Conservation (phyloP, 2,329 filamentous ascomycete genomes). For the Dothistroma pini region DNA sequence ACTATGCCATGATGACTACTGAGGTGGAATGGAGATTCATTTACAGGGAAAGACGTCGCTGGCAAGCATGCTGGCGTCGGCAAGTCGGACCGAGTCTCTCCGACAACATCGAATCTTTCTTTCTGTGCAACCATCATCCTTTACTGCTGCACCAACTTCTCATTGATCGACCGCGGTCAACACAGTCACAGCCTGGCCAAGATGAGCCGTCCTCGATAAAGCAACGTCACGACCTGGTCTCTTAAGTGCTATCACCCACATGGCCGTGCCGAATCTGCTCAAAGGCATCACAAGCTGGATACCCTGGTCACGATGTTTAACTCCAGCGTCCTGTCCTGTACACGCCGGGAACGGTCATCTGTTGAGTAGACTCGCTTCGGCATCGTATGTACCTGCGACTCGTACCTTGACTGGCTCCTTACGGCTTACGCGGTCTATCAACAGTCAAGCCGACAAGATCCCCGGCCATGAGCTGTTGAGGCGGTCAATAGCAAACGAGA, state of each 20-base stretch:
- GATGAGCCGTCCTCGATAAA: too few relatives aligned
- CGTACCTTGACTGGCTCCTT: background rate
- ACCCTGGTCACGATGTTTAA: background rate
- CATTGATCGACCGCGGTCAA: too few relatives aligned
- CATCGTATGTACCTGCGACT: background rate
- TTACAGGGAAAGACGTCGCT: too few relatives aligned
- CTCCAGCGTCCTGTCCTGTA: background rate
- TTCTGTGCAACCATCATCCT: too few relatives aligned
- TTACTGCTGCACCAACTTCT: too few relatives aligned
- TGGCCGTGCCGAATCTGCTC: background rate
- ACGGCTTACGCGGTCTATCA: background rate
- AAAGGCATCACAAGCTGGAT: background rate
- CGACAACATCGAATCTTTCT: too few relatives aligned
- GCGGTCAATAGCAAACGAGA: background rate
- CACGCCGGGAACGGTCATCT: background rate
- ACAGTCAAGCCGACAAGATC: background rate
- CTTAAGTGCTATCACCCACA: background rate
- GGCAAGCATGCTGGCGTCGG: too few relatives aligned
- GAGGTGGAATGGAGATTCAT: too few relatives aligned
- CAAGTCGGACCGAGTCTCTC: too few relatives aligned
- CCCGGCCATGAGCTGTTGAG: background rate
- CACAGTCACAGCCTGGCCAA: too few relatives aligned
- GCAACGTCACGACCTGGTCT: background rate
- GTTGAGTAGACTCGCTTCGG: background rate
- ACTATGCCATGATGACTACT: too few relatives aligned